Conservation (phyloP, 2,329 filamentous ascomycete genomes). For the Lecanosticta acicola region DNA sequence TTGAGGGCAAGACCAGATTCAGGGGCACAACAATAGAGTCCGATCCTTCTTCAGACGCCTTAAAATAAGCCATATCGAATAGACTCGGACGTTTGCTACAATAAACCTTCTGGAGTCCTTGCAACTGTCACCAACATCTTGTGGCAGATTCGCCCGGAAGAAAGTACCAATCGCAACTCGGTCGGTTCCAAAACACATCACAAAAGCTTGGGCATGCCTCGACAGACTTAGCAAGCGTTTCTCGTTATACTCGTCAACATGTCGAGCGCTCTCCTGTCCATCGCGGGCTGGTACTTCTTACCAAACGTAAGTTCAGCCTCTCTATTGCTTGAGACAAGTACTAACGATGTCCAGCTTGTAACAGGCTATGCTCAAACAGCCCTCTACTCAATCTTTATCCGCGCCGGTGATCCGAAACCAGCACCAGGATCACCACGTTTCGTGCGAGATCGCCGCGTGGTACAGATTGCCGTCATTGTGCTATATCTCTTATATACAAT, state of each 20-base stretch:
- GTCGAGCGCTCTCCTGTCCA: slow-evolving; percentile 48
- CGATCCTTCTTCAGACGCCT: too few relatives aligned
- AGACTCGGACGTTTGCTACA: too few relatives aligned
- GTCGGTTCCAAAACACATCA: too few relatives aligned
- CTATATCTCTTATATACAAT: slow-evolving; percentile 86
- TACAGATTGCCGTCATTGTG: slow-evolving; percentile 76
- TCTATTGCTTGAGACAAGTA: too few relatives aligned
- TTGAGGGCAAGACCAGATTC: too few relatives aligned
- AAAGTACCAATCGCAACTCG: too few relatives aligned
- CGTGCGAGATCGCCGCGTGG: slow-evolving; percentile 68
- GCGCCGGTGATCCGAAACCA: slow-evolving; percentile 78
- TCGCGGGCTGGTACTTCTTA: slow-evolving; percentile 57
- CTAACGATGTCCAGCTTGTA: slow-evolving; percentile 53
- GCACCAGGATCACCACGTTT: slow-evolving; percentile 62
- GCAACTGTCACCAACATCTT: too few relatives aligned
- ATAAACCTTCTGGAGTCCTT: too few relatives aligned
- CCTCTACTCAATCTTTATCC: slow-evolving; percentile 83
- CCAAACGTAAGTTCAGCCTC: slow-evolving; percentile 48
- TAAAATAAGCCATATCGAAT: too few relatives aligned
- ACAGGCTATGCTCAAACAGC: slow-evolving; percentile 72
- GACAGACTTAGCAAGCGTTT: not conserved
- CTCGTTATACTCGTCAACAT: slow-evolving; percentile 15
- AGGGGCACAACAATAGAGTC: too few relatives aligned
- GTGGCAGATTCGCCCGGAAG: too few relatives aligned
- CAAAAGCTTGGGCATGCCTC: not conserved